phyloP scores from a whole-genome alignment of 2,329 filamentous ascomycete species.

The Sclerotinia minor region DNA sequence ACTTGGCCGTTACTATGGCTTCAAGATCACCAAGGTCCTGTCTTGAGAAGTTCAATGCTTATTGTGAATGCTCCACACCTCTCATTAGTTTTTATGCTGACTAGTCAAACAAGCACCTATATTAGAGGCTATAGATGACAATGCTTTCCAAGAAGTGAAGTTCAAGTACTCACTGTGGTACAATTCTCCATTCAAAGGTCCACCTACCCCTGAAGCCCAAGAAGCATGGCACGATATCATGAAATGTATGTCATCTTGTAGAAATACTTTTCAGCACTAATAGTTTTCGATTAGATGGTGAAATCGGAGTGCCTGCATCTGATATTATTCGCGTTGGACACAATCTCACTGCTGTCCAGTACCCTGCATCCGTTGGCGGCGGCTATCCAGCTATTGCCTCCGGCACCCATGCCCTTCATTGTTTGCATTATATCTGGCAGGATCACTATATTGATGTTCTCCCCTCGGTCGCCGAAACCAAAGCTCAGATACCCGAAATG shows the following conservation, averaged over 20 bases:
- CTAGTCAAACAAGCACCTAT: not conserved
- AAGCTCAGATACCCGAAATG: not conserved
- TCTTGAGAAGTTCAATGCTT: not conserved
- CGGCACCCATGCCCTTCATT: constrained; percentile 23
- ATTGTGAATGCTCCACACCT: not conserved
- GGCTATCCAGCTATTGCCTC: constrained; percentile 21
- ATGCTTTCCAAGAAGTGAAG: not conserved
- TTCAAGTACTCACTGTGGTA: not conserved
- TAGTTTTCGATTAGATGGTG: not conserved
- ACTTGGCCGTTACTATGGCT: too few species aligned
- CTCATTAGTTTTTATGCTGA: not conserved
- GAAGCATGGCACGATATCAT: not conserved
- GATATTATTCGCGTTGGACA: not conserved
- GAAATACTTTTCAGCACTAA: not conserved
- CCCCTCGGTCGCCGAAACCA: not conserved
- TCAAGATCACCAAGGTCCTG: too few species aligned
- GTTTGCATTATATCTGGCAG: constrained; percentile 24
- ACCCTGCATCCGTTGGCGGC: not conserved
- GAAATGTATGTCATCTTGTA: not conserved
- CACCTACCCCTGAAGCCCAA: not conserved
- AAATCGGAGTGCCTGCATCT: not conserved
- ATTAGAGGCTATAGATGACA: not conserved
- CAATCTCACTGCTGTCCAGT: not conserved
- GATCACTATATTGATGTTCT: constrained; percentile 18
- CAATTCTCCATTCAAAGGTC: not conserved